phyloP scores from a whole-genome alignment of 2,329 filamentous ascomycete genomes.

The Neonectria neomacrospora region DNA sequence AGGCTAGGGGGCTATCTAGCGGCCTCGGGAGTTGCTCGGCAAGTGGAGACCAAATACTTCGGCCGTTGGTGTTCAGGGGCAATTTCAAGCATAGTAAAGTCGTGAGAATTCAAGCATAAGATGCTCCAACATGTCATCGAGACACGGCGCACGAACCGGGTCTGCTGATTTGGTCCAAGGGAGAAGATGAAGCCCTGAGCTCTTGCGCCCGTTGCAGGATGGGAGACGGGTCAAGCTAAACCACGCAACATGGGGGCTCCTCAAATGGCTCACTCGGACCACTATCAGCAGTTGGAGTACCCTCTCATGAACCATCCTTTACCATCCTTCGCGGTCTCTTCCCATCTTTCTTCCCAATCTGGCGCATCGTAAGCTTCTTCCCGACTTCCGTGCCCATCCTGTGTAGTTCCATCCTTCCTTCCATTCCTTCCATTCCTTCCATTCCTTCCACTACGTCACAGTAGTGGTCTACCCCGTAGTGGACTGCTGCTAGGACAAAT shows the following conservation, averaged over 20 bases:
- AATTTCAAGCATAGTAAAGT: too few species aligned
- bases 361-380: not conserved
- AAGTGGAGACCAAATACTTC: too few species aligned
- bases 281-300: not conserved
- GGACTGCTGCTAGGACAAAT: not conserved
- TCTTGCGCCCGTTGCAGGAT: not conserved
- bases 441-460: not conserved
- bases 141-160: not conserved
- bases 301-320: not conserved
- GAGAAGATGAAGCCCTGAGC: not conserved
- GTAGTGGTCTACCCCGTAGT: not conserved
- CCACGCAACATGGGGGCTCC: not conserved
- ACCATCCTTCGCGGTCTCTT: not conserved
- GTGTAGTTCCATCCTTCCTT: not conserved
- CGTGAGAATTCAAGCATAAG: too few species aligned
- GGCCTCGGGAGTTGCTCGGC: conserved; percentile 16
- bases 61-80: too few species aligned
- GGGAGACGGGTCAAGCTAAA: not conserved
- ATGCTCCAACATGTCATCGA: not conserved
- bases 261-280: not conserved
- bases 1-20: conserved; percentile 27
- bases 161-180: not conserved
- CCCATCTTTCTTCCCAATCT: not conserved
- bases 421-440: not conserved
- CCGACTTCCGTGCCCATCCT: not conserved